phyloP scores from a whole-genome alignment of 2,329 filamentous ascomycete genomes.

The Botrytis deweyae region DNA sequence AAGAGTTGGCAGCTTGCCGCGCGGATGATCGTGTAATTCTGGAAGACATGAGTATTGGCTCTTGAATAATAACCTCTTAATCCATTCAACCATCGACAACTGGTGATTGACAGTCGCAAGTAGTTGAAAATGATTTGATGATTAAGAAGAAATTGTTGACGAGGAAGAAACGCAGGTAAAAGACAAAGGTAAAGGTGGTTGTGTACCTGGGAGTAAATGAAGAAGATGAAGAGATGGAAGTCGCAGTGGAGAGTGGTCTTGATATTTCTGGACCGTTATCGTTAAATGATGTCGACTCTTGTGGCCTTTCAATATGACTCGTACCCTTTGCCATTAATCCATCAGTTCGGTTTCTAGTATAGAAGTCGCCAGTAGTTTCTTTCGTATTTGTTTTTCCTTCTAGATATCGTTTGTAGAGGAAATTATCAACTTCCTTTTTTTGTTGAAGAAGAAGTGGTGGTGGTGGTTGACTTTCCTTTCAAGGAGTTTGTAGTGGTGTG shows the following conservation, averaged over 20 bases:
- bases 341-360: conserved; percentile 17
- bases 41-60: conserved; percentile 77
- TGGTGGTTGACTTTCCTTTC: conserved; percentile 3
- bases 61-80: conserved; percentile 23
- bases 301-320: conserved; percentile 23
- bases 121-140: conserved; percentile 21
- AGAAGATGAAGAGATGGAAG: conserved; percentile 24
- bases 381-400: not conserved
- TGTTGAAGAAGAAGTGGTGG: not conserved
- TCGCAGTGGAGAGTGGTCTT: conserved; percentile 22
- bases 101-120: conserved; percentile 25
- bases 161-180: conserved; percentile 19
- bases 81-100: conserved; percentile 28
- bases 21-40: conserved; percentile 95
- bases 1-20: conserved; percentile 72
- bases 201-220: conserved; percentile 28
- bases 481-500: not conserved
- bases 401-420: not conserved
- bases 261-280: conserved; percentile 23
- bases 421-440: not conserved
- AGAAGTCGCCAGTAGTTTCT: conserved; percentile 15
- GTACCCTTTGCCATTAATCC: conserved; percentile 24
- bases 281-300: conserved; percentile 23
- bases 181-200: conserved; percentile 25
- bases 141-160: conserved; percentile 18